Evolutionary conservation across 2,329 filamentous ascomycete species (phyloP).

Genomic region (Spiromastix sp.): DNA sequence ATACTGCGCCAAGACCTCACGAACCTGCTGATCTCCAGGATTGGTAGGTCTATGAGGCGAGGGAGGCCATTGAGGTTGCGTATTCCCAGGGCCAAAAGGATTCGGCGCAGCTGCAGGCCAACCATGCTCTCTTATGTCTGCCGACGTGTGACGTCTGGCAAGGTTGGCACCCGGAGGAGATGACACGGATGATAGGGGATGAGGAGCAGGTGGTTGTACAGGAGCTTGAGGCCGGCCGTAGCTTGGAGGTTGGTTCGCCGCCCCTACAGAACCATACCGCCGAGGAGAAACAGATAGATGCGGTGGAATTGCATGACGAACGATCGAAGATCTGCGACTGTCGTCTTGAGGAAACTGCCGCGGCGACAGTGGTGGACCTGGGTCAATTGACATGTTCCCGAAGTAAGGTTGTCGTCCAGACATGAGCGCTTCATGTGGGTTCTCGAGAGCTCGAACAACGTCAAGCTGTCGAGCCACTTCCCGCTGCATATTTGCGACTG

Average conservation of each 20-base stretch:
- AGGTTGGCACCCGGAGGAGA: conserved; percentile 56
- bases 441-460: conserved; percentile 44
- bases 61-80: conserved; percentile 55
- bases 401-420: conserved; percentile 58
- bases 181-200: conserved; percentile 46
- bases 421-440: conserved; percentile 55
- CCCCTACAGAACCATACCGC: conserved; percentile 78
- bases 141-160: conserved; percentile 79
- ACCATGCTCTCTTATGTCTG: conserved; percentile 83
- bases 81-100: conserved; percentile 56
- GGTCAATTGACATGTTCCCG: conserved; percentile 51
- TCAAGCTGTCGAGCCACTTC: conserved; percentile 55
- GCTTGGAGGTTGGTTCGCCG: conserved; percentile 56
- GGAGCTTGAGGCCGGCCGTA: conserved; percentile 61
- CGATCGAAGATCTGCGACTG: conserved; percentile 59
- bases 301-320: conserved; percentile 67
- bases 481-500: conserved; percentile 49
- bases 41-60: conserved; percentile 46
- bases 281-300: conserved; percentile 69
- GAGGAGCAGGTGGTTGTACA: conserved; percentile 55
- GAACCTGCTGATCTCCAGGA: conserved; percentile 50
- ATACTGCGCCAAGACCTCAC: conserved; percentile 54
- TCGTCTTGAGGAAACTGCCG: conserved; percentile 82
- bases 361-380: conserved; percentile 68
- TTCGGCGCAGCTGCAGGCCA: conserved; percentile 50